Base-by-base conservation (phyloP, 1,139 yeast species). In the Blastobotrys proliferans region DNA sequence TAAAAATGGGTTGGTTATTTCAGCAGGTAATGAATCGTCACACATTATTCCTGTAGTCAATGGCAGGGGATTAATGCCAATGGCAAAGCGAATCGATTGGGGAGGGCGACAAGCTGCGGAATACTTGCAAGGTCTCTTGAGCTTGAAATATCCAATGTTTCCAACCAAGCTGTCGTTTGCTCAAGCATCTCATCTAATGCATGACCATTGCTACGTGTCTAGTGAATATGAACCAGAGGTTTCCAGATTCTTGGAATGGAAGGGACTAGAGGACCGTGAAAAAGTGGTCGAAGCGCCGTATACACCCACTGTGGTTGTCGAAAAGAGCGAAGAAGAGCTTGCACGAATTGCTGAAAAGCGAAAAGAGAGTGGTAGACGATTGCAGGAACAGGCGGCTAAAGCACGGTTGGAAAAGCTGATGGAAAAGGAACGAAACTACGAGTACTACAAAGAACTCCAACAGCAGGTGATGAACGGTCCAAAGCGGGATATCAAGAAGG, bases 381-480 rank as follows among this genome's bases (percentile, higher is more conserved):
- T 94, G 48, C 97, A 92, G 64, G 95, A 87, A 56, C 97, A 88
- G 63, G 97, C 97, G 0, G 88, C 83, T 52, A 82, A 81, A 54
- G 83, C 82, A 54, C 70, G 98, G 46, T 64, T 79, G 5, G 97
- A 90, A 58, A 88, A 86, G 58, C 67, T 87, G 41, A 70, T 77
- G 20, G 86, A 86, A 57, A 86, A 86, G 53, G 94, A 88, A 54
- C 79, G 82, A 53, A 97, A 92, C 58, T 76, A 73, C 52, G 83
- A 76, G 40, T 86, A 87, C 58, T 88, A 80, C 58, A 63, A 76
- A 1, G 73, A 74, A 27, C 66, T 90, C 40, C 75, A 72, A 53
- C 74, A 69, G 11, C 76, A 76, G 44, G 63, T 86, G 35, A 68
- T 69, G 13, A 66, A 67, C 3, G 64, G 64, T 29, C 68, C 75